These are phyloP conservation scores for Fraxinus sp. DNA, from an alignment of 305 asterid species.

Conservation along the genomic window DNA sequence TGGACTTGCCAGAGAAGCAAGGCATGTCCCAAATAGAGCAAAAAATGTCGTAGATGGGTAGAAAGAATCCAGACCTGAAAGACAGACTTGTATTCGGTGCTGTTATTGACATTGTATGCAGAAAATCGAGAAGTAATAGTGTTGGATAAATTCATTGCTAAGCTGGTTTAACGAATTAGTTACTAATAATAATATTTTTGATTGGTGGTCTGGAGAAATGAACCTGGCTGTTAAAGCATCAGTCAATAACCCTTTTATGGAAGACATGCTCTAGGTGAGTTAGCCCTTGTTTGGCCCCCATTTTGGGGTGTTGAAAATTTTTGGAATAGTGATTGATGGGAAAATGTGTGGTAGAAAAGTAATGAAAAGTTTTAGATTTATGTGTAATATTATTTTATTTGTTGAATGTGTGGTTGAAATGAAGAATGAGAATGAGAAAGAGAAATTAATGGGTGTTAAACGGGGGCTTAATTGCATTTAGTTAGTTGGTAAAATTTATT, in stretches of 20 bases:
- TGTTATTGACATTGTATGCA: not conserved
- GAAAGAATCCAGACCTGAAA: not conserved
- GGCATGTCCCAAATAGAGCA: not conserved
- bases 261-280: not conserved
- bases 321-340: too few species aligned
- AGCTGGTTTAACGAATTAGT: not conserved
- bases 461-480: too few species aligned
- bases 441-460: too few species aligned
- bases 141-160: not conserved
- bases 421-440: too few species aligned
- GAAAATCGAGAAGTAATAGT: not conserved
- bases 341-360: too few species aligned
- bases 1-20: not conserved
- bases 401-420: too few species aligned
- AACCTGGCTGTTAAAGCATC: not conserved
- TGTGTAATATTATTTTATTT: too few species aligned
- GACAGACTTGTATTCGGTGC: not conserved
- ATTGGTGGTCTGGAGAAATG: not conserved
- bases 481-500: too few species aligned
- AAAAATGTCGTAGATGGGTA: not conserved
- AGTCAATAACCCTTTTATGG: not conserved
- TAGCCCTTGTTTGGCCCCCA: too few species aligned
- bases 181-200: not conserved
- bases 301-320: too few species aligned
- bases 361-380: too few species aligned